Conservation (phyloP, 2,329 filamentous ascomycete genomes). For the Phyllosticta citriasiana region DNA sequence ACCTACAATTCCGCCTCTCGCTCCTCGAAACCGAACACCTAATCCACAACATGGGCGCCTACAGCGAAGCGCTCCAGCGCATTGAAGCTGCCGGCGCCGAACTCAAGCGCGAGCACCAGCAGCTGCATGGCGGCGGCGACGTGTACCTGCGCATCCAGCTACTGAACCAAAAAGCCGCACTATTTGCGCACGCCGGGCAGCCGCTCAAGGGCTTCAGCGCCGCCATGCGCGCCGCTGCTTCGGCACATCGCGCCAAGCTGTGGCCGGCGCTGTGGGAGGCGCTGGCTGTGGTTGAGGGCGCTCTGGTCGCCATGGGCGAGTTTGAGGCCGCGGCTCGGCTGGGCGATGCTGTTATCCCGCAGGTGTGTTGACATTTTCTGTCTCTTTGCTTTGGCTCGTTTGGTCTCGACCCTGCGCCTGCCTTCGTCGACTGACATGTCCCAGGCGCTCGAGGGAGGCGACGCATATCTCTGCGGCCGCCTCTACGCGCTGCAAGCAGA, state of each 20-base stretch:
- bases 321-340: conserved; percentile 57
- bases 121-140: conserved; percentile 35
- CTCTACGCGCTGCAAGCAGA: conserved; percentile 66
- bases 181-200: conserved; percentile 58
- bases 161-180: conserved; percentile 60
- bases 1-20: conserved; percentile 49
- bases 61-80: conserved; percentile 42
- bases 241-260: conserved; percentile 60
- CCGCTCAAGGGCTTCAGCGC: conserved; percentile 69
- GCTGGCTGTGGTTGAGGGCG: conserved; percentile 54
- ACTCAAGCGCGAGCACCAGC: conserved; percentile 36
- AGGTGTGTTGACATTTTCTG: conserved; percentile 36
- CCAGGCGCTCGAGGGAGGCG: conserved; percentile 54
- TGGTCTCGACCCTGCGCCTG: too few relatives aligned
- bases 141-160: conserved; percentile 60
- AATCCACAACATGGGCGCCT: conserved; percentile 42
- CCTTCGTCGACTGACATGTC: too few relatives aligned
- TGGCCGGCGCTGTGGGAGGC: conserved; percentile 65
- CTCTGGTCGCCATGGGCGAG: conserved; percentile 64
- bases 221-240: conserved; percentile 62
- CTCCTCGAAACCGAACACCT: conserved; percentile 51
- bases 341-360: conserved; percentile 60
- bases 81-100: conserved; percentile 43
- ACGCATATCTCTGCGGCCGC: conserved; percentile 50
- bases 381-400: too few relatives aligned